Percentiles rank a stretch among this genome's conserved stretches.
Conservation (phyloP, 768 basidiomycete genomes). For the Boletellus emodensis region DNA sequence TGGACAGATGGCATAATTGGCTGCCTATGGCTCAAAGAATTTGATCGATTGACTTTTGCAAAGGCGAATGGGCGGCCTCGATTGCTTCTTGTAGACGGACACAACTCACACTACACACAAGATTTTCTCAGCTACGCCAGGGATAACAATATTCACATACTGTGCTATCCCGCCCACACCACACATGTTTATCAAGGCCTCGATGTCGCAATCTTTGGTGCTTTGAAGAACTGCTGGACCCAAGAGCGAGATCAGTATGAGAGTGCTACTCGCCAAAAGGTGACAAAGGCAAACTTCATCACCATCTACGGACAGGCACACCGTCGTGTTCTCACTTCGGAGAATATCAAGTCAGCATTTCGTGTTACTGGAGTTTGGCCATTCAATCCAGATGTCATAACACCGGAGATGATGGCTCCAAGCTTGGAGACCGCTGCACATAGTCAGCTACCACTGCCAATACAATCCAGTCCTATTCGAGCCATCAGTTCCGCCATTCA, state of each 20-base stretch:
- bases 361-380: background rate
- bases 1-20: conserved; percentile 32
- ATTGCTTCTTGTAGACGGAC: conserved; percentile 45
- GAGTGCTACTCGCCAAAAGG: background rate
- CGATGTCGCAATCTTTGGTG: conserved; percentile 36
- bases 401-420: background rate
- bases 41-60: conserved; percentile 28
- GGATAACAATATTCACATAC: conserved; percentile 34
- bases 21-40: conserved; percentile 27
- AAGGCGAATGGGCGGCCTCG: conserved; percentile 30
- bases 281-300: conserved; percentile 14
- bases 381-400: conserved; percentile 1
- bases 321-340: background rate
- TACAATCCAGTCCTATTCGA: background rate
- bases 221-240: conserved; percentile 29
- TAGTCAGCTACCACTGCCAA: background rate
- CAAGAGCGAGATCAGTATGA: conserved; percentile 18
- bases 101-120: conserved; percentile 40
- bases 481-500: no score
- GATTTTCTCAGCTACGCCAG: conserved; percentile 38
- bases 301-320: background rate
- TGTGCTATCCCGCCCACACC: conserved; percentile 38
- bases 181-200: conserved; percentile 36
- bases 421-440: background rate
- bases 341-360: background rate